Conservation (phyloP, 768 basidiomycete genomes). For the Lanmaoa pseudosensibilis region DNA sequence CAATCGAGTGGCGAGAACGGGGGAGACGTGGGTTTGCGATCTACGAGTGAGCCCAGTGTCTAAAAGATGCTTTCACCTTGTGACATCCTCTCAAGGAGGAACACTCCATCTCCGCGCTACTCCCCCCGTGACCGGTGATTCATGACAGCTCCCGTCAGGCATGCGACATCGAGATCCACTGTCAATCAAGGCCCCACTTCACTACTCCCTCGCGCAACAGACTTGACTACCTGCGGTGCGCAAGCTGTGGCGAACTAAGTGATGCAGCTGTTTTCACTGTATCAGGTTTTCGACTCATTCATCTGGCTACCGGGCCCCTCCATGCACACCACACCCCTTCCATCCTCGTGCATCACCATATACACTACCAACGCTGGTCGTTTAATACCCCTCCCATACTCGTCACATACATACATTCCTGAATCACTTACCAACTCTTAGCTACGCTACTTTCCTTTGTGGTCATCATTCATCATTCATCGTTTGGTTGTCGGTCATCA, state of each 20-base stretch:
- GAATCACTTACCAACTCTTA: conserved; percentile 10
- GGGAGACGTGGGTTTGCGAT: conserved; percentile 19
- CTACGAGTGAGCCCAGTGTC: conserved; percentile 25
- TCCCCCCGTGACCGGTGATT: conserved; percentile 26
- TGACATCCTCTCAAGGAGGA: conserved; percentile 19
- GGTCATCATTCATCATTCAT: conserved; percentile 4
- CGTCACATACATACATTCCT: conserved; percentile 13
- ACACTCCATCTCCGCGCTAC: conserved; percentile 20
- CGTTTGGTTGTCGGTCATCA: conserved; percentile 9
- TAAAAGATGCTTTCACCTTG: conserved; percentile 2
- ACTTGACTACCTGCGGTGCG: background rate
- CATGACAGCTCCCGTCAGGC: background rate
- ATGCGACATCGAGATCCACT: conserved; percentile 1
- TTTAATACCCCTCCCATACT: conserved; percentile 27
- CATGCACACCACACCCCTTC: background rate
- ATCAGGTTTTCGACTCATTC: background rate
- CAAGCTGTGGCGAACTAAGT: background rate
- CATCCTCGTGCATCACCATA: conserved; percentile 1
- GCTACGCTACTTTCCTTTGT: conserved; percentile 5
- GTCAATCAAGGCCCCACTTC: background rate
- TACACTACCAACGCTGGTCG: conserved; percentile 28
- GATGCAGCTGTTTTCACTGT: background rate
- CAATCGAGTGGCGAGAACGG: conserved; percentile 41
- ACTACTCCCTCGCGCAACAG: background rate
- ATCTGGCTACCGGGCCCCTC: background rate